A percentile compares a stretch with the other conserved stretches of the same genome.
Evolutionary conservation across 1,284 basidiomycete species (phyloP).

Genomic region (Pholiota adiposa): DNA sequence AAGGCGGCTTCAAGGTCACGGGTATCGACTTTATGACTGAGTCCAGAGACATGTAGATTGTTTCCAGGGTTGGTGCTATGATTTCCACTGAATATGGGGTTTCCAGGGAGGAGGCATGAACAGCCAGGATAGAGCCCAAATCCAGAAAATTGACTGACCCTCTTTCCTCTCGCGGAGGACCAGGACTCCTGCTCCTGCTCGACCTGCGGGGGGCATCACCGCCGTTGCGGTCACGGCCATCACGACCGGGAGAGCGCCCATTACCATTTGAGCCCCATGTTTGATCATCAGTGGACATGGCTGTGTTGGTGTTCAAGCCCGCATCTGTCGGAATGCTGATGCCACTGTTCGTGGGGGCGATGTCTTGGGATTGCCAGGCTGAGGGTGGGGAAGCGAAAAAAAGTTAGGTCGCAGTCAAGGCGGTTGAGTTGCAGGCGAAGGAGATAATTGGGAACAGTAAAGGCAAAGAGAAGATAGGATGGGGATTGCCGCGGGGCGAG

Average conservation of each 20-base stretch:
- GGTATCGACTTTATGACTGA: conserved; percentile 82
- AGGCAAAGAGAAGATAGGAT: conserved; percentile 17
- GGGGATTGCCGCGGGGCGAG: conserved; percentile 12
- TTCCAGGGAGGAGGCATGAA: conserved; percentile 18
- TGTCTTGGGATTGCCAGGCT: conserved; percentile 84
- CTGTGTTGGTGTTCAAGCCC: conserved; percentile 46
- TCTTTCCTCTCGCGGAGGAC: conserved; percentile 51
- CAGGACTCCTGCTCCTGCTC: conserved; percentile 74
- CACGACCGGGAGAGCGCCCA: conserved; percentile 51
- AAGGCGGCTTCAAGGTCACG: conserved; percentile 89
- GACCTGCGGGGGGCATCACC: conserved; percentile 61
- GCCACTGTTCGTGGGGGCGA: conserved; percentile 61
- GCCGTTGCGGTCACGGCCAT: conserved; percentile 25
- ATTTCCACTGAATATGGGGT: conserved; percentile 18
- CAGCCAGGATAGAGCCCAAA: conserved; percentile 19
- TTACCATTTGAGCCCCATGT: conserved; percentile 44
- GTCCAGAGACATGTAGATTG: conserved; percentile 94
- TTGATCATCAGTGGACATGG: conserved; percentile 43
- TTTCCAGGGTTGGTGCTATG: conserved; percentile 82
- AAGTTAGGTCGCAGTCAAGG: conserved; percentile 40
- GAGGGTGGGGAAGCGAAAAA: conserved; percentile 39
- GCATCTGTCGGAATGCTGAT: conserved; percentile 73
- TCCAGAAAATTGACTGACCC: conserved; percentile 44
- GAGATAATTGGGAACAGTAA: conserved; percentile 21
- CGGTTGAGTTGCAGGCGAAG: conserved; percentile 26